Evolutionary conservation across 2,329 filamentous ascomycete species (phyloP), one percentile per base, ranked within the genome.

Genomic region (Fusarium sp.): DNA sequence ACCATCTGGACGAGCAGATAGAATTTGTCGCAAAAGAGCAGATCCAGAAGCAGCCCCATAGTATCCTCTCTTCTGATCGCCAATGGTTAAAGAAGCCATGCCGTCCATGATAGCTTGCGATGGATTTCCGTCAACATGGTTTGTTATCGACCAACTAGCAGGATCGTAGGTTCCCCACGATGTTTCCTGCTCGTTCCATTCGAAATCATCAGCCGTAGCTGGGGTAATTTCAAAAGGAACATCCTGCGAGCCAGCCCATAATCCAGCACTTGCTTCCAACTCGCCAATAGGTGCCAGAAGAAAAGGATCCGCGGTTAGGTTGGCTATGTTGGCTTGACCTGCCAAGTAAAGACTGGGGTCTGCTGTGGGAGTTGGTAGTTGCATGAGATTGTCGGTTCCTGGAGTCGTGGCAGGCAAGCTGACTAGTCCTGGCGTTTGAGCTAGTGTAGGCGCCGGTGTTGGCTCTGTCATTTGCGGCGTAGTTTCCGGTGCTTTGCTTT

Each of bases 101-200:
- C 66, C 66, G 12, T 69, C 66, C 66, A 69, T 69, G 16, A 69
- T 69, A 6, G 66, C 54, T 20, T 69, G 66, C 3, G 62, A 51
- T 32, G 66, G 53, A 1, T 65, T 67, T 8, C 65, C 65, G 2
- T 69, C 65, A 6, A 64, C 59, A 12, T 64, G 61, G 8, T 40
- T 67, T 2, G 65, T 59, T 27, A 59, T 69, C 7, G 54, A 61
- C 59, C 59, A 68, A 4, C 29, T 68, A 3, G 65, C 43, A 4
- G 65, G 65, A 12, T 68, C 65, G 1, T 68, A 65, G 3, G 59
- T 65, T 2, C 65, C 53, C 66, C 66, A 58, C 10, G 66, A 69
- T 1, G 60, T 54, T 48, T 69, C 66, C n/a, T 69, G 66, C 4
- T 69, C 66, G 18, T 69, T 69, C 66, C 66, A 69, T 16, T 69